Evolutionary conservation across 148 eudicot species (phyloP).

Genomic region (Rhododendron henanense): DNA sequence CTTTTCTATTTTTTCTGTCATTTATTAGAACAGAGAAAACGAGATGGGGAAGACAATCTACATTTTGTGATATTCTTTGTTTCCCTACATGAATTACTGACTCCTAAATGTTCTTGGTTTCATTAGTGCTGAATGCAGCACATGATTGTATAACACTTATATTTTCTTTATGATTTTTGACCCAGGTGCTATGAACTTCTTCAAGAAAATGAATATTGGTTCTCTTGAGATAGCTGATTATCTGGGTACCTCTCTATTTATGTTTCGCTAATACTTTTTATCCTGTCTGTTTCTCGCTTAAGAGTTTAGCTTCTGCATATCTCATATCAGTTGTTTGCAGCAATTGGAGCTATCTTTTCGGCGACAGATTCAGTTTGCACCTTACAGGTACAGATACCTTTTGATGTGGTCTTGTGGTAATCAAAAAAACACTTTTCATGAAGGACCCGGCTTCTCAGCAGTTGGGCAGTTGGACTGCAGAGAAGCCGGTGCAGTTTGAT

Average conservation of each 20-base stretch:
- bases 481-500: background rate
- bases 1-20: background rate
- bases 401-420: background rate
- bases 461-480: background rate
- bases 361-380: slow-evolving; percentile 88
- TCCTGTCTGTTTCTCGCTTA: slow-evolving; percentile 19
- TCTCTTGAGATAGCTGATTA: slow-evolving; percentile 57
- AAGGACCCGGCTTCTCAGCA: background rate
- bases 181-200: slow-evolving; percentile 48
- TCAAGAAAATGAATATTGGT: slow-evolving; percentile 48
- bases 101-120: background rate
- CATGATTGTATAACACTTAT: background rate
- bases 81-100: background rate
- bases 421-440: background rate
- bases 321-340: slow-evolving; percentile 28
- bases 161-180: slow-evolving; percentile 11
- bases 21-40: background rate
- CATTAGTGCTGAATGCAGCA: background rate
- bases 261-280: slow-evolving; percentile 7
- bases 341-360: slow-evolving; percentile 70
- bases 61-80: background rate
- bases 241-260: slow-evolving; percentile 40
- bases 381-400: slow-evolving; percentile 39
- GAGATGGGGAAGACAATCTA: background rate
- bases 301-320: background rate